Evolutionary conservation across 805 yeast genomes (phyloP), one percentile per base, ranked within the genome.

Genomic region (Nakazawaea laoshanensis): DNA sequence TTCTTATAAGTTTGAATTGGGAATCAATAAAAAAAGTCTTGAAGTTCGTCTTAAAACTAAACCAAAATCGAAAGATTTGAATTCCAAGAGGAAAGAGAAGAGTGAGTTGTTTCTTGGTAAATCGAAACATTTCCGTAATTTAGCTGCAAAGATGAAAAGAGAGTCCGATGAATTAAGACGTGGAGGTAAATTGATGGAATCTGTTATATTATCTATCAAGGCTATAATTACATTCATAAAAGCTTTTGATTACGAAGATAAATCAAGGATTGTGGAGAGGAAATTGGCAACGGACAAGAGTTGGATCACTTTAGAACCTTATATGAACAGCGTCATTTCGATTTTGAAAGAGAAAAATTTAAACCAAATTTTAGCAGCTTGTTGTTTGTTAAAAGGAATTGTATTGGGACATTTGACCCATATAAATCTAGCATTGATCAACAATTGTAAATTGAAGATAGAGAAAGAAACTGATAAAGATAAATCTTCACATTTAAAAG

Each of bases 221-320:
- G 30, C 39, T 4, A 28, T 36, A 8, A 36, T 36, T 11, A 36
- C 35, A 6, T 36, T 36, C 19, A 24, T 36, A 16, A 31, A 31
- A 7, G 33, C 39, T 11, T 36, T 36, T 28, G 39, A 36, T 20
- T 36, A 36, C 21, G 39, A 36, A 19, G 39, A 36, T 17, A 36
- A 36, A 19, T 36, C 39, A 4, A 30, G 35, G 24, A 12, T 36
- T 7, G 39, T 36, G n/a, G 32, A 31, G 28, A 36, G 31, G 24
- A 27, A 30, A 22, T 31, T 31, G 29, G 8, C 24, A 10, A 28
- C 29, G 8, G 39, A 36, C n/a, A 28, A 31, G 24, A 36, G 39
- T 16, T 36, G 39, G 39, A 13, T 31, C 18, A 36, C 35, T 14
- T 24, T 36, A 11, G 26, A 22, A 14, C 39, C 39, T 7, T 36